These are phyloP conservation scores for Daedaleopsis nitida DNA, from an alignment of 768 basidiomycete species.

Conservation along the genomic window DNA sequence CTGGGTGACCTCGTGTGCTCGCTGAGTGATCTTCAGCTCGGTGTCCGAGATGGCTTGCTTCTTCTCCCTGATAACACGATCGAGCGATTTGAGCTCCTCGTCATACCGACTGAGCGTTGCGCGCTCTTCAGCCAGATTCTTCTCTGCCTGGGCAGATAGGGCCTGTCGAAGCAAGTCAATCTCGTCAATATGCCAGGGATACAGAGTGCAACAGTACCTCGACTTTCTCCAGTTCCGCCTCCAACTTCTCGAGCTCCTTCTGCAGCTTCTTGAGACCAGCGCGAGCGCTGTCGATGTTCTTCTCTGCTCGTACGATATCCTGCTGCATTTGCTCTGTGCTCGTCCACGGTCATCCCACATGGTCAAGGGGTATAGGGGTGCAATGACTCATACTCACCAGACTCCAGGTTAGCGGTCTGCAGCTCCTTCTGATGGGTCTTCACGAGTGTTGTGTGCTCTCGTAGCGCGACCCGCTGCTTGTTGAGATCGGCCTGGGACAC, in stretches of 20 bases:
- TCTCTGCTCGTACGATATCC: slow-evolving; percentile 51
- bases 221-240: slow-evolving; percentile 45
- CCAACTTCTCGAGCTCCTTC: slow-evolving; percentile 63
- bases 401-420: slow-evolving; percentile 83
- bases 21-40: slow-evolving; percentile 63
- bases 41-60: slow-evolving; percentile 68
- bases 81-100: slow-evolving; percentile 82
- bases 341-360: background rate
- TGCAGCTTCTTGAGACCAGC: slow-evolving; percentile 54
- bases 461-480: slow-evolving; percentile 77
- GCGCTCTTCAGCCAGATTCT: slow-evolving; percentile 78
- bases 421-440: slow-evolving; percentile 90
- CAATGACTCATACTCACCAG: slow-evolving; percentile 54
- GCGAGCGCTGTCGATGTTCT: slow-evolving; percentile 56
- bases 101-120: slow-evolving; percentile 89
- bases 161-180: slow-evolving; percentile 38
- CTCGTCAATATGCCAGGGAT: background rate
- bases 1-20: slow-evolving; percentile 68
- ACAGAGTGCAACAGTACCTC: slow-evolving; percentile 39
- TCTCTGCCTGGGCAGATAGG: slow-evolving; percentile 64
- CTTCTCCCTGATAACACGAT: slow-evolving; percentile 79
- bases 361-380: too few relatives aligned
- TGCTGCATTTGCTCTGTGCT: slow-evolving; percentile 74
- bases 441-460: slow-evolving; percentile 78
- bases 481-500: slow-evolving; percentile 67